Conservation (phyloP, 371 early-diverging fungal species). For the Mucor indicus region DNA sequence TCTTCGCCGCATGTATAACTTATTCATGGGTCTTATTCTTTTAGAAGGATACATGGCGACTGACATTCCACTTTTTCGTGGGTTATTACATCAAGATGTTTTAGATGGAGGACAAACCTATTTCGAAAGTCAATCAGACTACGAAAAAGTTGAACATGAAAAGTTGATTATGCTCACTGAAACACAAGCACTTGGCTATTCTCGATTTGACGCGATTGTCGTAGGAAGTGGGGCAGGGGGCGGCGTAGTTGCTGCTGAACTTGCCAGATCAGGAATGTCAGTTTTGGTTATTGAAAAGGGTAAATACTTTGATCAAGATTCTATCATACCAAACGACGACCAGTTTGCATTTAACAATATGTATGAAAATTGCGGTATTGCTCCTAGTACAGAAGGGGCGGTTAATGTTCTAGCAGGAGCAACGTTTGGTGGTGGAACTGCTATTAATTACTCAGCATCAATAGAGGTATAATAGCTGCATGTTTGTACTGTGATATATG, state of each 20-base stretch:
- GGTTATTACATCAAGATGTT: conserved; percentile 26
- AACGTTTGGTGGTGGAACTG: conserved; percentile 65
- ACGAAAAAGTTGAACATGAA: conserved; percentile 24
- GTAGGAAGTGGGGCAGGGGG: conserved; percentile 75
- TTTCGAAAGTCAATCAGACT: conserved; percentile 36
- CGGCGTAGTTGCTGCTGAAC: conserved; percentile 62
- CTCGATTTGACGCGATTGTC: conserved; percentile 57
- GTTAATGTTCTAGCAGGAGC: conserved; percentile 47
- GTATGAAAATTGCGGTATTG: conserved; percentile 39
- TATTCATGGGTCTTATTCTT: conserved; percentile 9
- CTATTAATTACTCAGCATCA: conserved; percentile 60
- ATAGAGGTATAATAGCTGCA: too few relatives aligned
- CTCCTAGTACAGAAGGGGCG: conserved; percentile 33
- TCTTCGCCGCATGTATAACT: conserved; percentile 35
- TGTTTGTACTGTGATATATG: too few relatives aligned
- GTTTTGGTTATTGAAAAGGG: conserved; percentile 75
- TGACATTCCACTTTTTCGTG: not conserved
- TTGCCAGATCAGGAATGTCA: conserved; percentile 57
- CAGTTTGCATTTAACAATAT: conserved; percentile 32
- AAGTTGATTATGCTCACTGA: conserved; percentile 33
- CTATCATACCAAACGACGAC: conserved; percentile 44
- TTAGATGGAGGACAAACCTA: conserved; percentile 44
- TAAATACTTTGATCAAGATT: conserved; percentile 49
- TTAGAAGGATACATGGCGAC: conserved; percentile 7
- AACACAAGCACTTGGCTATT: conserved; percentile 20